Base-by-base conservation (phyloP, 306 rosid species). In the Arachis stenosperma region DNA sequence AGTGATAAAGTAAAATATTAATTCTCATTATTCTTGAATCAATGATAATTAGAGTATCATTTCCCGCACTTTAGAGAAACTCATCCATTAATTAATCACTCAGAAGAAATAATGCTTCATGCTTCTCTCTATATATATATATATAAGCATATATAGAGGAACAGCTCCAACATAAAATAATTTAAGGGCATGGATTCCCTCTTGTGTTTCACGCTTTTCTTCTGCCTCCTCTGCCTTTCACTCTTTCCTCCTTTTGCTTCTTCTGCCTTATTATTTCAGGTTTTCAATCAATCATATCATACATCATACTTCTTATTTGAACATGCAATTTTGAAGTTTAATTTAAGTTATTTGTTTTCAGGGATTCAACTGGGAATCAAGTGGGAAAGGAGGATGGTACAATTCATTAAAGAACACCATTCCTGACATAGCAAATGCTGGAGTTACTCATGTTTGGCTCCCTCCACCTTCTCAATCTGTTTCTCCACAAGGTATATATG, bases 341-440 rank as follows among this genome's bases (percentile, higher is more conserved):
- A 33, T 33, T 33, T 2, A 33, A 33, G 37, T 33, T 33, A 33
- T 33, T 33, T 33, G 4, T 33, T 33, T 33, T 33, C 44, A 91
- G 97, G 97, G 97, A 1, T 92, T 92, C 88, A 89, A 86, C 37
- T 92, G 97, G 97, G 93, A 81, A 43, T 92, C 96, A 62, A 92
- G 97, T 72, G 67, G 37, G 29, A 86, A 85, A 75, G 84, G 86
- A 22, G 93, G 92, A 42, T 89, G 96, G 96, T 92, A 92, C 81
- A 92, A 86, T 78, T 69, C 83, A 0, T 74, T 92, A 33, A 82
- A 88, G 75, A 83, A 81, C 78, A 6, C 74, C 5, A 81, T 89
- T 63, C 82, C 92, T 44, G 96, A 89, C 47, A 57, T 92, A 1
- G 88, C 86, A 8, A 65, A 43, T 59, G 90, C 90, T 0, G 88